A percentile compares a stretch with the other conserved stretches of the same genome.
These are phyloP conservation scores for Nyctanthes arbortristis DNA, from an alignment of 257 asterid species.

Conservation along the genomic window DNA sequence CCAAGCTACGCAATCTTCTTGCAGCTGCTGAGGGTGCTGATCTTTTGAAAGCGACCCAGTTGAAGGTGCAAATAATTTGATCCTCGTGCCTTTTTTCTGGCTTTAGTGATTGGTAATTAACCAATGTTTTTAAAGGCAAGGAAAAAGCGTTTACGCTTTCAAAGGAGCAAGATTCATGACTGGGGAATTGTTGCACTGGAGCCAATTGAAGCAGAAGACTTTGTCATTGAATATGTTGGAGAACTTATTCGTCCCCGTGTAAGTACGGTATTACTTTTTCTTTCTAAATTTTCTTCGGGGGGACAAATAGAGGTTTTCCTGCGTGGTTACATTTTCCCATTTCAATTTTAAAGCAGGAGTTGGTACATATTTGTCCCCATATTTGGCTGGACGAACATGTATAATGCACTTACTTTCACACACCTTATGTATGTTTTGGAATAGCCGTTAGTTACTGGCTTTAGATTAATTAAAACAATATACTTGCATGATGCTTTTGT, in stretches of 20 bases:
- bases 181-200: constrained; percentile 98
- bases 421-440: too few species aligned
- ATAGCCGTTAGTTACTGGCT: too few species aligned
- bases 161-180: constrained; percentile 93
- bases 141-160: constrained; percentile 87
- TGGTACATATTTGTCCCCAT: too few species aligned
- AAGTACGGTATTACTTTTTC: constrained; percentile 33
- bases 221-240: constrained; percentile 98
- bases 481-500: neutral
- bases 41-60: constrained; percentile 88
- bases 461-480: neutral
- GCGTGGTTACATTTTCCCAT: neutral
- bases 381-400: too few species aligned
- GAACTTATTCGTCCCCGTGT: constrained; percentile 95
- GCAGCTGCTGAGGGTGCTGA: constrained; percentile 99
- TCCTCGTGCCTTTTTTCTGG: constrained; percentile 13
- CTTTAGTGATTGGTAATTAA: constrained; percentile 17
- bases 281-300: neutral
- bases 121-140: constrained; percentile 67
- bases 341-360: too few species aligned
- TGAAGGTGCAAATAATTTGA: constrained; percentile 61
- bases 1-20: constrained; percentile 87
- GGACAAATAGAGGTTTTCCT: neutral
- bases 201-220: constrained; percentile 97
- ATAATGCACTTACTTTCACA: too few species aligned